These are phyloP conservation scores for Cercospora sp. DNA, from an alignment of 2,329 filamentous ascomycete species.

Conservation along the genomic window DNA sequence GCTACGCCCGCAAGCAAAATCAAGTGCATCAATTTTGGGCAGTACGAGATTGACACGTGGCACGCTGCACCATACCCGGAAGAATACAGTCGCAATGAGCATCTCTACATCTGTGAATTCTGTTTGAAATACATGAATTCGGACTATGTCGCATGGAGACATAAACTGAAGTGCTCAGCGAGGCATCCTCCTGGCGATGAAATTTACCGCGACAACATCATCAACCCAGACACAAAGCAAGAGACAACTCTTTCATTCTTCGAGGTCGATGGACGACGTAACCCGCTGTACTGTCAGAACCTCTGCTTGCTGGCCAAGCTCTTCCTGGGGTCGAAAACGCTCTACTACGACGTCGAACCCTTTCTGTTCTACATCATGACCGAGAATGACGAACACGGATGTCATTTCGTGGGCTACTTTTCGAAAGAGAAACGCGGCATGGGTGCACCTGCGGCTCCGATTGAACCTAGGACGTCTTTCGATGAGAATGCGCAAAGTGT, in stretches of 20 bases:
- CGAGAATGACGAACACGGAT: constrained; percentile 86
- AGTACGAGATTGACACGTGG: constrained; percentile 98
- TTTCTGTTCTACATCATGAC: constrained; percentile 98
- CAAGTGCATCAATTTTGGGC: constrained; percentile 97
- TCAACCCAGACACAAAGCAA: constrained; percentile 47
- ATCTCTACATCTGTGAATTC: constrained; percentile 99
- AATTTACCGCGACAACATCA: constrained; percentile 87
- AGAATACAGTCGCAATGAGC: constrained; percentile 93
- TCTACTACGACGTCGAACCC: constrained; percentile 97
- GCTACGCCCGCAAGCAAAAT: constrained; percentile 92
- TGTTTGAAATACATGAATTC: constrained; percentile 99
- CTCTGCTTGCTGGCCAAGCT: constrained; percentile 93
- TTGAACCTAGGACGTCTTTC: constrained; percentile 43
- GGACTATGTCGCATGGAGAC: constrained; percentile 95
- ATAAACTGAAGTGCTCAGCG: constrained; percentile 90
- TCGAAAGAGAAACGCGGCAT: constrained; percentile 85
- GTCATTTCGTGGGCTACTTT: constrained; percentile 98
- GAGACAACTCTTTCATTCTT: constrained; percentile 69
- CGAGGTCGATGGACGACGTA: constrained; percentile 94
- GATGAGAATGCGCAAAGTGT: constrained; percentile 29
- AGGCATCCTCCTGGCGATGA: constrained; percentile 98
- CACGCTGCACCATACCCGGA: constrained; percentile 97
- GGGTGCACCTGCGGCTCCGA: constrained; percentile 65
- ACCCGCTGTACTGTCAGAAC: constrained; percentile 98
- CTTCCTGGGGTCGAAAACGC: constrained; percentile 96